Base-by-base conservation (phyloP, 139 green algal genomes). In the Ettlia oleoabundans region DNA sequence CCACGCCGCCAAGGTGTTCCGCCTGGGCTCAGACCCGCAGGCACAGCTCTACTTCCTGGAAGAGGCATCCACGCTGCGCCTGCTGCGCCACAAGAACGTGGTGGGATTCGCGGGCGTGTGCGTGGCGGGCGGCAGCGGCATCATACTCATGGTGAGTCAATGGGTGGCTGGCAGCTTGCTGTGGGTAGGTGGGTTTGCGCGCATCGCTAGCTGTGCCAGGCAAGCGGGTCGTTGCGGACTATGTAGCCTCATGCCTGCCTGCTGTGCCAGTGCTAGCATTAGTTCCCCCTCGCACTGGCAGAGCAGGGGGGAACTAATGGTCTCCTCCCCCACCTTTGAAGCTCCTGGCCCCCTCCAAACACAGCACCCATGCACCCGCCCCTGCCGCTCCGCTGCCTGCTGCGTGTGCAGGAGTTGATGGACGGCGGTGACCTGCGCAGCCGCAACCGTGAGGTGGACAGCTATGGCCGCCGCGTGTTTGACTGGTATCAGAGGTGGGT, bases 71-170 rank as follows among this genome's bases (percentile, higher is more conserved):
- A 51, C 71, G 77, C 77, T 82, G 63, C 77, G 63, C 62, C 77
- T 66, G 62, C 77, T 82, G 77, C 63, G 77, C 19, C 77, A 82
- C 77, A 63, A 28, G 43, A 35, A 42, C 64, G n/a, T 82, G 0
- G 77, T 82, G 38, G 77, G 77, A 24, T 82, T 82, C 52, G 63
- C 77, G 18, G 77, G 77, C 42, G 77, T 82, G 77, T 82, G 77
- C 64, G 64, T 82, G 33, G 33, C 62, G 2, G 47, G 51, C 40
- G 64, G 63, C 43, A 47, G 55, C 33, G 77, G 77, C 32, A 76
- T 82, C 42, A 75, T 82, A 24, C 77, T 82, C 30, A 82, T 65
- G 65, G 77, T 75, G 58, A 62, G 74, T 22, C 18, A 2, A 1
- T n/a, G 7, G 9, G 1, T 8, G 1, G 42, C 10, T n/a, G 47